phyloP scores from a whole-genome alignment of 257 asterid genomes.

The Fraxinus quadrangulata region DNA sequence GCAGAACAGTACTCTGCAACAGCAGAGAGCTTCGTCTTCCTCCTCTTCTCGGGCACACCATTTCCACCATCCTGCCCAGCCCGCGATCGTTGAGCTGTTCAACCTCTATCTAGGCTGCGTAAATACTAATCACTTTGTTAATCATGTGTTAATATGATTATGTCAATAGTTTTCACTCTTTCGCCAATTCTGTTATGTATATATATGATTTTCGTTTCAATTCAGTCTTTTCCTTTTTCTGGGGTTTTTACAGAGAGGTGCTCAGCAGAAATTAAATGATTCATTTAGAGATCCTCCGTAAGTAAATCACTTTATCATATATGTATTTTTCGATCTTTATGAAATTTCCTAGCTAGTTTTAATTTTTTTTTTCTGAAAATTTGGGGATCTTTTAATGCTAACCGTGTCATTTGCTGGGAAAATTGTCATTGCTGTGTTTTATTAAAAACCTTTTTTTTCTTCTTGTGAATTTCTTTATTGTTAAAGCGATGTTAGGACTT shows the following conservation, averaged over 20 bases:
- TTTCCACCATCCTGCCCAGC: slow-evolving; percentile 82
- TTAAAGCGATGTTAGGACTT: neutral
- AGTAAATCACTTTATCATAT: slow-evolving; percentile 30
- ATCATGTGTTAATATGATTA: neutral
- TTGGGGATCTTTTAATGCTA: neutral
- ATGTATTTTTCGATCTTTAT: neutral
- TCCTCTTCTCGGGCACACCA: slow-evolving; percentile 65
- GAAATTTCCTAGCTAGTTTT: neutral
- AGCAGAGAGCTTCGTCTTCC: slow-evolving; percentile 53
- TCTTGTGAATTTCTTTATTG: neutral
- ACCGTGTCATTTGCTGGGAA: neutral
- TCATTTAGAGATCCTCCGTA: slow-evolving; percentile 76
- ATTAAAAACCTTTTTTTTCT: slow-evolving; percentile 5
- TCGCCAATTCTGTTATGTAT: neutral
- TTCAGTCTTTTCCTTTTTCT: slow-evolving; percentile 8
- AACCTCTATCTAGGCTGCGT: slow-evolving; percentile 76
- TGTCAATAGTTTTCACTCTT: neutral
- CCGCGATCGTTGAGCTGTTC: slow-evolving; percentile 73
- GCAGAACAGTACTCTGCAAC: slow-evolving; percentile 38
- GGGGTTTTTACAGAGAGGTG: slow-evolving; percentile 50
- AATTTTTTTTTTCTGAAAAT: neutral
- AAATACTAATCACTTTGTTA: neutral
- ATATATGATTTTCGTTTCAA: neutral
- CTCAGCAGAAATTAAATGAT: slow-evolving; percentile 69
- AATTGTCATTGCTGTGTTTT: neutral